Conservation (phyloP, 331 rosid species). For the Acacia pycnantha region DNA sequence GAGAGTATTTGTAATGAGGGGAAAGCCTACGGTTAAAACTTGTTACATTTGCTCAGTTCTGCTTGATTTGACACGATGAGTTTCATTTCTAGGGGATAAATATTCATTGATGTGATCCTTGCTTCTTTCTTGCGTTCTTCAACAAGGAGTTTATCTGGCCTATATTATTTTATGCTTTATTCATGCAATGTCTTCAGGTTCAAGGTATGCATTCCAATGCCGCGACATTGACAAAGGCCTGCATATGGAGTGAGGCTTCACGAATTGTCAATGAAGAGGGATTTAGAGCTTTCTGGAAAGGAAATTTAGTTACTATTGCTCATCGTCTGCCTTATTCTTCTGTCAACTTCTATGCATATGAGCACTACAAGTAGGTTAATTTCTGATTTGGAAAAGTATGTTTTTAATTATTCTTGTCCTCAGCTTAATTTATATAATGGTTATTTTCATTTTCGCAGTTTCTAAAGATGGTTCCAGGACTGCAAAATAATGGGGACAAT, state of each 20-base stretch:
- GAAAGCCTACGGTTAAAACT: neutral
- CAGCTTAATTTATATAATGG: neutral
- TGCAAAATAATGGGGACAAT: slow-evolving; percentile 50
- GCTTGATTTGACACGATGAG: neutral
- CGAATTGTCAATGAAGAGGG: slow-evolving; percentile 89
- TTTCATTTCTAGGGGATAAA: neutral
- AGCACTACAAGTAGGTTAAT: slow-evolving; percentile 79
- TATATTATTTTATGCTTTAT: neutral
- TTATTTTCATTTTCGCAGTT: slow-evolving; percentile 45
- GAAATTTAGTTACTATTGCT: slow-evolving; percentile 93
- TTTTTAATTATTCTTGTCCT: neutral
- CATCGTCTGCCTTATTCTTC: slow-evolving; percentile 97
- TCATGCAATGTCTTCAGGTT: slow-evolving; percentile 44
- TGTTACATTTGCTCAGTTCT: neutral
- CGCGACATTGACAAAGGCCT: slow-evolving; percentile 66
- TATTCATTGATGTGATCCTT: neutral
- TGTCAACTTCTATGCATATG: slow-evolving; percentile 85
- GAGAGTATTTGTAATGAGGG: neutral
- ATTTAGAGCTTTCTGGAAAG: slow-evolving; percentile 95
- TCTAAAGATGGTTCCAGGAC: slow-evolving; percentile 53
- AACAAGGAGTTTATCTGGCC: neutral
- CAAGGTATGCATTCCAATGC: slow-evolving; percentile 97
- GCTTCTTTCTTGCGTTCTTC: neutral
- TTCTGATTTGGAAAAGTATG: neutral
- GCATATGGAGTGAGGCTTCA: slow-evolving; percentile 95